A percentile compares a stretch with the other conserved stretches of the same genome.
phyloP scores from a whole-genome alignment of 192 early-diverging fungal species.

The Gigaspora rosea region DNA sequence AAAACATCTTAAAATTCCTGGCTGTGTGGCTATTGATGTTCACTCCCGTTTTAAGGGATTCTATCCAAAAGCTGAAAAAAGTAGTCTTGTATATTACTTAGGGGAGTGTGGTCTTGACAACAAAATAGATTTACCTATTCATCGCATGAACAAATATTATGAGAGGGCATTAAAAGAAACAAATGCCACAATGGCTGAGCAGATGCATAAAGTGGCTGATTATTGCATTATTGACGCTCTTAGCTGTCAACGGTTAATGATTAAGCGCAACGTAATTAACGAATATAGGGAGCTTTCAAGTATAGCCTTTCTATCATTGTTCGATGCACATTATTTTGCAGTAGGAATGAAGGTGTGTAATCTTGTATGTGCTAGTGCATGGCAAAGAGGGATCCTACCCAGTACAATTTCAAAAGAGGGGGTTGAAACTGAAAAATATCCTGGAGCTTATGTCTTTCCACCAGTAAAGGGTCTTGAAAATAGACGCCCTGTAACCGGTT shows the following conservation, averaged over 20 bases:
- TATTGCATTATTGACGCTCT: conserved; percentile 24
- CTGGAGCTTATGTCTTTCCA: neutral
- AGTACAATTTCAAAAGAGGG: neutral
- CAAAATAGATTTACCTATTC: neutral
- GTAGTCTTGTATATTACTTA: too few species aligned
- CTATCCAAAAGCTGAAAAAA: too few species aligned
- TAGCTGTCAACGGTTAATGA: conserved; percentile 11
- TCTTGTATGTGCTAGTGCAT: conserved; percentile 20
- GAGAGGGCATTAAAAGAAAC: neutral
- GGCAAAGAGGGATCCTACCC: neutral
- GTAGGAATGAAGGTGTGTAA: conserved; percentile 16
- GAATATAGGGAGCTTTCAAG: conserved; percentile 10
- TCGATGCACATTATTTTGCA: conserved; percentile 16
- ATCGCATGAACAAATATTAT: neutral
- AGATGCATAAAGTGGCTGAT: conserved; percentile 15
- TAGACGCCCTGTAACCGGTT: neutral
- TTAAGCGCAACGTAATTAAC: conserved; percentile 28
- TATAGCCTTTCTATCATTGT: conserved; percentile 3
- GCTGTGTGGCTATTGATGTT: too few species aligned
- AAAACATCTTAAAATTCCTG: too few species aligned
- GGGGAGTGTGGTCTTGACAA: neutral
- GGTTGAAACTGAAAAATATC: neutral
- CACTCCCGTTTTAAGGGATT: too few species aligned
- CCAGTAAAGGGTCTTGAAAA: conserved; percentile 10
- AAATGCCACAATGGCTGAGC: neutral